Conservation (phyloP, 1,284 basidiomycete genomes). For the Hymenochaete sp. region DNA sequence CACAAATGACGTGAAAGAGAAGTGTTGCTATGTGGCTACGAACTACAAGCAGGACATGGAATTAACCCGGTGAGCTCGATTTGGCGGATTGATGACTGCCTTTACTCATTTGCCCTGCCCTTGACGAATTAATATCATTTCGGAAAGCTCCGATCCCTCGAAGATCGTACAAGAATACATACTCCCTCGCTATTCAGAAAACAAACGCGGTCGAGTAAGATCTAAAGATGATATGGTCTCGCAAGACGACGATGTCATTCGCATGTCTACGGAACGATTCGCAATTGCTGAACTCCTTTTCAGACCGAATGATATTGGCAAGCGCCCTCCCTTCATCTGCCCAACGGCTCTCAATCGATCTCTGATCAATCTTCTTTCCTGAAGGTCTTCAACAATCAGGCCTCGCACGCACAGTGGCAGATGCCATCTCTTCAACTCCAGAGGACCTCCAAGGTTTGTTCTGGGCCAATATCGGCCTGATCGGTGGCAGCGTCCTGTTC, state of each 20-base stretch:
- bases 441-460: constrained; percentile 81
- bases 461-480: constrained; percentile 87
- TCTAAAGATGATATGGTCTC: constrained; percentile 40
- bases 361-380: constrained; percentile 15
- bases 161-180: constrained; percentile 80
- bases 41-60: constrained; percentile 71
- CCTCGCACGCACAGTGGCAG: constrained; percentile 64
- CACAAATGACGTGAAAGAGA: constrained; percentile 84
- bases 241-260: constrained; percentile 71
- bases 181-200: constrained; percentile 77
- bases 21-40: constrained; percentile 79
- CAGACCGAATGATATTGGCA: constrained; percentile 81
- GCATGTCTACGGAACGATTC: constrained; percentile 87
- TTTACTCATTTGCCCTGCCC: constrained; percentile 9
- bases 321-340: constrained; percentile 21
- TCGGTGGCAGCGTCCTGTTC: constrained; percentile 77
- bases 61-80: constrained; percentile 57
- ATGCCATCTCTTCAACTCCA: constrained; percentile 67
- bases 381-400: constrained; percentile 82
- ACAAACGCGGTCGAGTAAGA: constrained; percentile 62
- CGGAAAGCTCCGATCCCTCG: constrained; percentile 42
- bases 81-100: constrained; percentile 15
- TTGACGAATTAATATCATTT: constrained; percentile 24
- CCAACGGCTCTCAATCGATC: neutral
- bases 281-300: constrained; percentile 85